A percentile compares a stretch with the other conserved stretches of the same genome.
Evolutionary conservation across 2,329 filamentous ascomycete species (phyloP).

Genomic region (Fusarium zealandicum): DNA sequence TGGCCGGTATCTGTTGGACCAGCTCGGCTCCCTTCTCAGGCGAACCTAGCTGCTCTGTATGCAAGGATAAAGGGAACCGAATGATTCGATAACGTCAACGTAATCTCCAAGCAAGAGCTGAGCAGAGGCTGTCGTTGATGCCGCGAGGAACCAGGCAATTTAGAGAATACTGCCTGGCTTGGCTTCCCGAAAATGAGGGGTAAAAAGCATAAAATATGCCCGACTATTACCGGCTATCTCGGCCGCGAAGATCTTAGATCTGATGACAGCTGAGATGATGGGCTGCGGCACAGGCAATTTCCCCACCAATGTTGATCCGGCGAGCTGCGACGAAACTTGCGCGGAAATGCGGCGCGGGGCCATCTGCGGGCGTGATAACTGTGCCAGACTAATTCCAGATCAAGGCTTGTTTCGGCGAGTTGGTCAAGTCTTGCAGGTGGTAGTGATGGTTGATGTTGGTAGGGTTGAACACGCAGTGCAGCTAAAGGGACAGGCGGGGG

Average conservation of each 20-base stretch:
- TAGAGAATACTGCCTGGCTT: not conserved
- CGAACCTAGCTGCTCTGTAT: not conserved
- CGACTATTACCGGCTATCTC: slow-evolving; percentile 23
- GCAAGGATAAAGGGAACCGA: slow-evolving; percentile 3
- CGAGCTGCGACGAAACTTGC: not conserved
- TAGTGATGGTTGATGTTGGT: not conserved
- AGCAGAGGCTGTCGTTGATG: not conserved
- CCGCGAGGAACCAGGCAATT: not conserved
- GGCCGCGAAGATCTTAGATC: slow-evolving; percentile 27
- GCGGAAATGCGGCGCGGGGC: not conserved
- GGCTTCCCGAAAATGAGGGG: slow-evolving; percentile 5
- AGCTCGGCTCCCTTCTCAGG: too few relatives aligned
- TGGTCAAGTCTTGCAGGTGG: not conserved
- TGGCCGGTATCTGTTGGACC: slow-evolving; percentile 3
- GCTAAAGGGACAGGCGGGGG: not conserved
- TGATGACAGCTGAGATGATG: slow-evolving; percentile 7
- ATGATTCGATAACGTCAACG: slow-evolving; percentile 8
- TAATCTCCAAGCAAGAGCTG: not conserved
- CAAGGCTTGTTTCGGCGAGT: not conserved
- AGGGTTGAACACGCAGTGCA: not conserved
- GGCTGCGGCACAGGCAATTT: not conserved
- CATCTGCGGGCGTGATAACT: too few relatives aligned
- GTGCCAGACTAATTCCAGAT: too few relatives aligned
- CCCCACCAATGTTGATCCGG: slow-evolving; percentile 1
- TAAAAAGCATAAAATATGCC: slow-evolving; percentile 9